phyloP scores from a whole-genome alignment of 2,329 filamentous ascomycete species.

The Neurospora sp. region DNA sequence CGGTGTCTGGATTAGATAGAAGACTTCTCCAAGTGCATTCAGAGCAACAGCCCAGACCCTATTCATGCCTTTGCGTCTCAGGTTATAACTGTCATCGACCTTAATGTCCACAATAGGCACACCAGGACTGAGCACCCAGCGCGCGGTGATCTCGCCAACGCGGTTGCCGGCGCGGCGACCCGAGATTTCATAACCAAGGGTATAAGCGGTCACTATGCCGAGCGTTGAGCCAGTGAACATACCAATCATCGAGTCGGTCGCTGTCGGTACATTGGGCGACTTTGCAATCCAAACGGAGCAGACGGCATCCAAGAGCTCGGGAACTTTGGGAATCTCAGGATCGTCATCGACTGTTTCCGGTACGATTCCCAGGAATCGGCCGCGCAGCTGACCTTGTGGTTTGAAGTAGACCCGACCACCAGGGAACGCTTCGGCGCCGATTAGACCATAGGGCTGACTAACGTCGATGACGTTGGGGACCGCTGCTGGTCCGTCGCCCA shows the following conservation, averaged over 20 bases:
- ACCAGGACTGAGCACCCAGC: conserved; percentile 84
- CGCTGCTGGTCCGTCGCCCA: conserved; percentile 69
- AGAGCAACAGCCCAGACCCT: conserved; percentile 87
- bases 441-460: conserved; percentile 72
- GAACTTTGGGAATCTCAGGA: conserved; percentile 67
- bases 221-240: conserved; percentile 76
- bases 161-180: conserved; percentile 51
- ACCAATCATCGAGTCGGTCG: conserved; percentile 69
- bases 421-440: conserved; percentile 79
- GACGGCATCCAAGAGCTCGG: conserved; percentile 58
- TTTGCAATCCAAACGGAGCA: conserved; percentile 88
- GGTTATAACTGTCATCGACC: conserved; percentile 73
- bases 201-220: conserved; percentile 74
- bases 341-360: conserved; percentile 50
- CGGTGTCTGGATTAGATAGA: conserved; percentile 68
- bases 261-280: conserved; percentile 56
- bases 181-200: conserved; percentile 50
- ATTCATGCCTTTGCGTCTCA: conserved; percentile 55
- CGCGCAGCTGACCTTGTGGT: conserved; percentile 61
- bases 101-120: conserved; percentile 80
- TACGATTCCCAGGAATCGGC: conserved; percentile 59
- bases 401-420: conserved; percentile 75
- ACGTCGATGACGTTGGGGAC: conserved; percentile 83
- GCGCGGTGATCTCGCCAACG: conserved; percentile 67
- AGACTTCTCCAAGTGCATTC: conserved; percentile 88